A percentile compares a stretch with the other conserved stretches of the same genome.
Evolutionary conservation across 306 rosid genomes (phyloP).

Genomic region (Glycine tomentella): DNA sequence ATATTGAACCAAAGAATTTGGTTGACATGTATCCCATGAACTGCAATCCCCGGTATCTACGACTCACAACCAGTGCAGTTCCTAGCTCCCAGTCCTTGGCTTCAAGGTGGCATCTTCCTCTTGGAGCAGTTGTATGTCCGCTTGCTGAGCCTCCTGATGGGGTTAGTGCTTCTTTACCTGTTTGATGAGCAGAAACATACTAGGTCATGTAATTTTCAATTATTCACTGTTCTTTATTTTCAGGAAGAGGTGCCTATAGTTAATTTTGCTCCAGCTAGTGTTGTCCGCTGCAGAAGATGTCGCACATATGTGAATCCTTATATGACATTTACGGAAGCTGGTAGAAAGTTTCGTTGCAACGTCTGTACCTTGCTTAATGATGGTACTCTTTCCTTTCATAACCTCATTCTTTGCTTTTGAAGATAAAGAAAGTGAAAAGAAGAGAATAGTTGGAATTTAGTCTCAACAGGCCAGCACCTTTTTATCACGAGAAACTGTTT

Average conservation of each 20-base stretch:
- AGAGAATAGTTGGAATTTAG: constrained; percentile 23
- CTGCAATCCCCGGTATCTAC: constrained; percentile 78
- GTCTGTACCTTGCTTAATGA: constrained; percentile 91
- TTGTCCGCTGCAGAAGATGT: constrained; percentile 97
- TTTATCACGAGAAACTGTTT: constrained; percentile 11
- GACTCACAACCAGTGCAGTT: constrained; percentile 84
- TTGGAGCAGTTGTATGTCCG: constrained; percentile 98
- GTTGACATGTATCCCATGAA: constrained; percentile 71
- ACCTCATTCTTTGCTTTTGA: constrained; percentile 33
- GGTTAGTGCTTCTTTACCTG: constrained; percentile 61
- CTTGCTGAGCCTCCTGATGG: constrained; percentile 95
- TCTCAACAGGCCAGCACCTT: neutral
- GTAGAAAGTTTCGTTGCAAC: constrained; percentile 97
- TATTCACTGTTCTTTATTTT: constrained; percentile 40
- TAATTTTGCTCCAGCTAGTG: constrained; percentile 80
- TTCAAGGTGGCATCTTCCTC: constrained; percentile 99
- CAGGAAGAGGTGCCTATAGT: constrained; percentile 97
- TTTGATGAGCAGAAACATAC: constrained; percentile 33
- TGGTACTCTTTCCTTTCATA: constrained; percentile 64
- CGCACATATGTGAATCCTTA: constrained; percentile 95
- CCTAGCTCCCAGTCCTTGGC: constrained; percentile 96
- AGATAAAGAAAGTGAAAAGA: constrained; percentile 6
- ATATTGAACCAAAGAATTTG: constrained; percentile 73
- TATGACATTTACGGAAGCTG: constrained; percentile 92
- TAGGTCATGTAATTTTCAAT: constrained; percentile 23